Evolutionary conservation across 352 stramenopile species (phyloP).

Genomic region (Globisporangium solare): DNA sequence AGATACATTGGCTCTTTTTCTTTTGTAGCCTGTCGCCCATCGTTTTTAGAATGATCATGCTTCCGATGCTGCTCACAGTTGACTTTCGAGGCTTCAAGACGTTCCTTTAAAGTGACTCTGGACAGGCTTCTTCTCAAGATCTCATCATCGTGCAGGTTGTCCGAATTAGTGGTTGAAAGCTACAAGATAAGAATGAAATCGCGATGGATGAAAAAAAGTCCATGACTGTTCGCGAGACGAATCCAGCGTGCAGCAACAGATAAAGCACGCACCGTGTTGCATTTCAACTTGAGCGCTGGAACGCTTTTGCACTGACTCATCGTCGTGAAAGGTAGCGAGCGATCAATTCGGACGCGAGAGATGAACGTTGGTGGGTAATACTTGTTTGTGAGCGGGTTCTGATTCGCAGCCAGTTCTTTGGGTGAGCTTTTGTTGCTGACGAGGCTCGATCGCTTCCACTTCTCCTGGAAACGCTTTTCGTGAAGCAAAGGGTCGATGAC

Average conservation of each 20-base stretch:
- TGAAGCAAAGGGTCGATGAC: constrained; percentile 50
- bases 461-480: constrained; percentile 56
- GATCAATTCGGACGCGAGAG: constrained; percentile 28
- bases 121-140: constrained; percentile 59
- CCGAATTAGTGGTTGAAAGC: constrained; percentile 4
- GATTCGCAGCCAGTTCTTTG: constrained; percentile 29
- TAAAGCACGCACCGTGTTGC: not conserved
- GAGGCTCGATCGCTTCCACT: constrained; percentile 33
- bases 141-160: constrained; percentile 29
- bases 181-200: not conserved
- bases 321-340: not conserved
- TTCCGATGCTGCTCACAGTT: not conserved
- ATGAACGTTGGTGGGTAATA: constrained; percentile 55
- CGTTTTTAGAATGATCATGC: not conserved
- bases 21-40: constrained; percentile 8
- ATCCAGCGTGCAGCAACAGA: not conserved
- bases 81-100: constrained; percentile 21
- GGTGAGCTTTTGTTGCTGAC: constrained; percentile 24
- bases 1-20: constrained; percentile 36
- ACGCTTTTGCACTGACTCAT: constrained; percentile 18
- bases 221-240: not conserved
- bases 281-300: constrained; percentile 15
- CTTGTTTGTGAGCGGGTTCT: constrained; percentile 44
- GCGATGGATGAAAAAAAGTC: no score
- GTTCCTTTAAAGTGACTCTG: constrained; percentile 46